Evolutionary conservation across 257 asterid genomes (phyloP).

Genomic region (Pogostemon cablin): DNA sequence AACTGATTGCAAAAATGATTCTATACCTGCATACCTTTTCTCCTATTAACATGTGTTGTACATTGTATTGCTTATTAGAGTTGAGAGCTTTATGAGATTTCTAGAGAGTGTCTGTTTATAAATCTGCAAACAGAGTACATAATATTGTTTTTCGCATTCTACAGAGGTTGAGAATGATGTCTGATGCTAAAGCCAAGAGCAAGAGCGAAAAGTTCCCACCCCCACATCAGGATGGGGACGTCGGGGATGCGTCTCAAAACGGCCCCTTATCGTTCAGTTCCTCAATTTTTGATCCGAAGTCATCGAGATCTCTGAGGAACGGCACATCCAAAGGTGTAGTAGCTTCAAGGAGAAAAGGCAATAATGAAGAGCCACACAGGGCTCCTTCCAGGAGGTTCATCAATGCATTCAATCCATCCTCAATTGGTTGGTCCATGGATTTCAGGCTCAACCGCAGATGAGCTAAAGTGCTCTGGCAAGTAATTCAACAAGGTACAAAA

Average conservation of each 20-base stretch:
- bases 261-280: conserved; percentile 53
- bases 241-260: conserved; percentile 53
- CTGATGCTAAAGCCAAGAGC: conserved; percentile 62
- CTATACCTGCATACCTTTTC: background rate
- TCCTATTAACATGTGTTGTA: background rate
- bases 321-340: conserved; percentile 39
- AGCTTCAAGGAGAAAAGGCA: conserved; percentile 50
- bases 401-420: conserved; percentile 60
- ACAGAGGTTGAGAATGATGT: conserved; percentile 77
- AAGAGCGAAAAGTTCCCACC: conserved; percentile 91
- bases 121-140: background rate
- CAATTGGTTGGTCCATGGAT: conserved; percentile 64
- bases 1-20: background rate
- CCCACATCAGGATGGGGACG: conserved; percentile 87
- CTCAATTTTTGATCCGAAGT: conserved; percentile 47
- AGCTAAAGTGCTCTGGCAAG: conserved; percentile 33
- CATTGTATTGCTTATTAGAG: background rate
- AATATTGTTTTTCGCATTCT: conserved; percentile 14
- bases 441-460: conserved; percentile 58
- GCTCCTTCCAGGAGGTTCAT: conserved; percentile 57
- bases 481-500: conserved; percentile 35
- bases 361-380: conserved; percentile 51
- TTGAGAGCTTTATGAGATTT: background rate
- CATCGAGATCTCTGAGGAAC: conserved; percentile 46
- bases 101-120: background rate